Conservation (phyloP, 345 rosid species). For the Eucalyptus sideroxylon region DNA sequence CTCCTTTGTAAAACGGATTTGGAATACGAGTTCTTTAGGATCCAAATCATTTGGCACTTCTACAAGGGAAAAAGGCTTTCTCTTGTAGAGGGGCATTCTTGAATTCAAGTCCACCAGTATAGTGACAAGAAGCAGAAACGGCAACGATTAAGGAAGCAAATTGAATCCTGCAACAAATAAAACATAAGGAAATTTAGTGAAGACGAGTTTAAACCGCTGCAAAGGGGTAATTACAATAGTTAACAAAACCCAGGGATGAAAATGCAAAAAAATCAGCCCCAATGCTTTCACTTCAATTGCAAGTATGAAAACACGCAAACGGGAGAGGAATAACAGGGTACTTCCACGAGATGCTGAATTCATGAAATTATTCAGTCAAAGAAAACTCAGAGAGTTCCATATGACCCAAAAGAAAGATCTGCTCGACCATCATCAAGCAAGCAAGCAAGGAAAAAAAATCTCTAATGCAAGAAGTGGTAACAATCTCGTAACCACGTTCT, state of each 20-base stretch:
- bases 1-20: conserved; percentile 92
- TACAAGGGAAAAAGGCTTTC: conserved; percentile 45
- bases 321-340: neutral
- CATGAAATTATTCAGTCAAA: neutral
- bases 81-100: conserved; percentile 76
- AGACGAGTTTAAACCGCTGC: neutral
- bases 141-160: neutral
- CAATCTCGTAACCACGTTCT: neutral
- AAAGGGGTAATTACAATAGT: neutral
- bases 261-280: neutral
- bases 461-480: neutral
- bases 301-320: neutral
- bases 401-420: neutral
- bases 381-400: neutral
- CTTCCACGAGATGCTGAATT: neutral
- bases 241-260: neutral
- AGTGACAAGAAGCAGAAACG: neutral
- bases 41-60: conserved; percentile 67
- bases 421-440: neutral
- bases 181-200: neutral
- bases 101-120: neutral
- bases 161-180: neutral
- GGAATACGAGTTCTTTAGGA: conserved; percentile 65
- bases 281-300: neutral
- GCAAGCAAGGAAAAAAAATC: neutral